Base-by-base conservation (phyloP, 2,329 filamentous ascomycete species). In the Diaporthe citri region DNA sequence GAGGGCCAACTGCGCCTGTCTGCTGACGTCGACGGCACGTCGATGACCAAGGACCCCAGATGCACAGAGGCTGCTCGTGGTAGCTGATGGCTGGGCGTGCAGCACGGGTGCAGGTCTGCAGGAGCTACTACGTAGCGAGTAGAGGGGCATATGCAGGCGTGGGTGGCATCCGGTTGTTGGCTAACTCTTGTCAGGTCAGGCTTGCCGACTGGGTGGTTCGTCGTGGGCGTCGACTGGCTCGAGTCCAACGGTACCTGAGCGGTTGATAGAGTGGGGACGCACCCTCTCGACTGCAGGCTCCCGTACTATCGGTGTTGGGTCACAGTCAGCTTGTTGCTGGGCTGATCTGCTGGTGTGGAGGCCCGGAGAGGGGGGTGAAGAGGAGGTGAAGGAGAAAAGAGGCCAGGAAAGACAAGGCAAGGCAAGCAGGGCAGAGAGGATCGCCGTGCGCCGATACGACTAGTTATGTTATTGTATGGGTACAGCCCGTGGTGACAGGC, bases 111-210 rank as follows among this genome's bases (percentile, higher is more conserved):
- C 64, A 62, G 43, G 43, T 25, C 17, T 55, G 55, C 15, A 69
- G 57, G 67, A 59, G 67, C 67, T 71, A 71, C 36, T 34, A 48
- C 41, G 60, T 64, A 48, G 60, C 60, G 41, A 48, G 36, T 25
- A 59, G 52, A 72, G 48, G 57, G 34, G 55, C 55, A 22, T 48
- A 31, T 59, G 72, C 72, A 74, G 41, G 64, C 43, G 41, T 74
- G 64, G 55, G 72, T 74, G 62, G 55, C 64, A 74, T 62, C 56
- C 72, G 72, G 64, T n/a, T 72, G 57, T 64, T 72, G 71, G 48
- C 48, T 55, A 55, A 31, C 13, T 55, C 64, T 41, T 55, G 64
- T 69, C 48, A 69, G 46, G 48, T 41, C 64, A 69, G 71, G 57
- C 57, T 60, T 72, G 71, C 57, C 57, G 57, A 64, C 34, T 39